These are phyloP conservation scores for Leccinum variicolor DNA, from an alignment of 768 basidiomycete genomes.

Conservation along the genomic window DNA sequence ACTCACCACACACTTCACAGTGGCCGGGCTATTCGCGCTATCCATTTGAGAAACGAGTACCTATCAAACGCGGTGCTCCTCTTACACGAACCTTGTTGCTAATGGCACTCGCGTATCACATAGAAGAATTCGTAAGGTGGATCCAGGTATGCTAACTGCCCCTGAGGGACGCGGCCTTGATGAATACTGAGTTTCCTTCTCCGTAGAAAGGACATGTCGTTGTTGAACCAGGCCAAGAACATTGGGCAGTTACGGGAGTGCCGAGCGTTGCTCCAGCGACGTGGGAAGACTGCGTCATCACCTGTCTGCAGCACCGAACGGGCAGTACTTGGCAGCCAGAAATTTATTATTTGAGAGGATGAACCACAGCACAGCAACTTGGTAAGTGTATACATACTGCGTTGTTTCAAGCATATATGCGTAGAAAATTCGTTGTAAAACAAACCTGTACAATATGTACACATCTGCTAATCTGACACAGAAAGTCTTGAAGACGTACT, in stretches of 20 bases:
- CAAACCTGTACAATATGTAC: constrained; percentile 11
- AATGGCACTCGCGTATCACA: constrained; percentile 25
- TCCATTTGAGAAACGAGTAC: constrained; percentile 37
- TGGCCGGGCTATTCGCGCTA: constrained; percentile 48
- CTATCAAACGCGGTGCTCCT: constrained; percentile 29
- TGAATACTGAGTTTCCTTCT: background rate
- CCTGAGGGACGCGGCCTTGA: background rate
- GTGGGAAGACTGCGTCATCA: constrained; percentile 36
- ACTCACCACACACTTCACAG: constrained; percentile 23
- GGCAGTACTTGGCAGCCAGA: constrained; percentile 45
- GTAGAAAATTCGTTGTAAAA: constrained; percentile 6
- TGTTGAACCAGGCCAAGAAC: constrained; percentile 36
- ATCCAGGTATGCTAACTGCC: constrained; percentile 29
- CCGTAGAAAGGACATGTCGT: constrained; percentile 24
- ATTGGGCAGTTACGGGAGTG: constrained; percentile 33
- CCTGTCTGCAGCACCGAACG: constrained; percentile 36
- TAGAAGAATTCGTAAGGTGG: constrained; percentile 30
- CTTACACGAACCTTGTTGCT: constrained; percentile 33
- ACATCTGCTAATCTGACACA: background rate
- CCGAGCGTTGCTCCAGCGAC: constrained; percentile 16
- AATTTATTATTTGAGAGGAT: constrained; percentile 31
- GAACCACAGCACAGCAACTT: background rate
- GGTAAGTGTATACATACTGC: constrained; percentile 5
- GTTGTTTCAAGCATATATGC: constrained; percentile 6
- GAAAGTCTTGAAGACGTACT: constrained; percentile 6